Conservation (phyloP, 1,284 basidiomycete genomes). For the Exobasidium rhododendri region DNA sequence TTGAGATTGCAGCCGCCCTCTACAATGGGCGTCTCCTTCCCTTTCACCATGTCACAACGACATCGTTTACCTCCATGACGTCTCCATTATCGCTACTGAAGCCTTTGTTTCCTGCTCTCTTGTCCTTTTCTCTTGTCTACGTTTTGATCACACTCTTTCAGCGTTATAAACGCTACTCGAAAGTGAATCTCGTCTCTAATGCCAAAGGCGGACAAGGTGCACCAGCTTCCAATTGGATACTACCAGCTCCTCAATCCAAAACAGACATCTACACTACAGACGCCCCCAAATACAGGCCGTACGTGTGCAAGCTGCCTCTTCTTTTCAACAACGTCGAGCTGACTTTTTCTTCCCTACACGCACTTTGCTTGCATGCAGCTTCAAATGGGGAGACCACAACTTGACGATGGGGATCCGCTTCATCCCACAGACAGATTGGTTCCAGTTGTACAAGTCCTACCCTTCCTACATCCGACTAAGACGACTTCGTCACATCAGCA, state of each 20-base stretch:
- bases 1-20: too few species aligned
- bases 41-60: too few species aligned
- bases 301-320: not conserved
- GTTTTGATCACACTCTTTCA: not conserved
- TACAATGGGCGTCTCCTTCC: too few species aligned
- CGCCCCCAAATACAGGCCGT: conserved; percentile 3
- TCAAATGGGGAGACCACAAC: conserved; percentile 1
- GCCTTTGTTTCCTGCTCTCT: not conserved
- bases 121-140: not conserved
- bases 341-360: not conserved
- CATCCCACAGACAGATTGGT: conserved; percentile 17
- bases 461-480: conserved; percentile 22
- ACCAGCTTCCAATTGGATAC: not conserved
- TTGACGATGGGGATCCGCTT: conserved; percentile 21
- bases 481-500: conserved; percentile 13
- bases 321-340: not conserved
- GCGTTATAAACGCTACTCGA: not conserved
- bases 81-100: not conserved
- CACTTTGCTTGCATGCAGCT: not conserved
- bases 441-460: conserved; percentile 20
- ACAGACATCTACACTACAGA: not conserved
- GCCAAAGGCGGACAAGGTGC: too few species aligned
- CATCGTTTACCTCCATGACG: too few species aligned
- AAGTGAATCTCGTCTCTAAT: not conserved
- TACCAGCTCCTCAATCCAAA: not conserved